Evolutionary conservation across 495 filamentous ascomycete species (phyloP), one percentile per base, ranked within the genome.

Genomic region (Xylaria scruposa): DNA sequence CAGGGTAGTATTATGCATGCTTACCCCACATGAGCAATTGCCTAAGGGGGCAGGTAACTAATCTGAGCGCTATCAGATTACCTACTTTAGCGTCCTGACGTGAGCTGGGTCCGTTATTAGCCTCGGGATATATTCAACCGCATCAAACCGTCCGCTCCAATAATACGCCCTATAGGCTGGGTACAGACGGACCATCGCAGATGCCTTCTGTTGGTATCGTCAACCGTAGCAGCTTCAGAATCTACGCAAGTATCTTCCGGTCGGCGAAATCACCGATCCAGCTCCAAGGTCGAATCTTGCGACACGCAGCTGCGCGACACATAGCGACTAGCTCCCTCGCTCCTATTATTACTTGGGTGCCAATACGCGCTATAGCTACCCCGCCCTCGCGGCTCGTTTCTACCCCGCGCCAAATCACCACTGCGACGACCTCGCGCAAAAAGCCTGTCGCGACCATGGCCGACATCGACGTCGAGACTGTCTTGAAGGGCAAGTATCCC

Each of bases 401-500:
- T 61, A 44, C 59, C 59, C 59, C 68, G 59, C 68, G 59, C 68
- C 59, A 17, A 8, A 62, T 53, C 58, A 61, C 64, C 64, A 56
- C 53, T 10, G 24, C 69, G 47, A 68, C 60, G 29, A 51, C 54
- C 9, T 21, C 33, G 7, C 54, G 13, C 7, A 19, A 15, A 67
- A n/a, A 53, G 40, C 19, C 70, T n/a, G 7, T 19, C 29, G 29
- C 42, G 21, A 70, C 56, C 42, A 72, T 72, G 67, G 77, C 77
- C 1, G 75, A 79, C 38, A 78, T 79, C 31, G 77, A 79, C 33
- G 77, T 79, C 68, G 80, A 83, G 68, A 79, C 75, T 7, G 78
- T 85, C 56, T 76, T 86, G 31, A 74, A 84, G 72, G 91, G 90
- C 60, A 97, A 97, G 81, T 99, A 99, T 80, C 97, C 96, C n/a